Base-by-base conservation (phyloP, 306 rosid genomes). In the Casuarina cunninghamiana region DNA sequence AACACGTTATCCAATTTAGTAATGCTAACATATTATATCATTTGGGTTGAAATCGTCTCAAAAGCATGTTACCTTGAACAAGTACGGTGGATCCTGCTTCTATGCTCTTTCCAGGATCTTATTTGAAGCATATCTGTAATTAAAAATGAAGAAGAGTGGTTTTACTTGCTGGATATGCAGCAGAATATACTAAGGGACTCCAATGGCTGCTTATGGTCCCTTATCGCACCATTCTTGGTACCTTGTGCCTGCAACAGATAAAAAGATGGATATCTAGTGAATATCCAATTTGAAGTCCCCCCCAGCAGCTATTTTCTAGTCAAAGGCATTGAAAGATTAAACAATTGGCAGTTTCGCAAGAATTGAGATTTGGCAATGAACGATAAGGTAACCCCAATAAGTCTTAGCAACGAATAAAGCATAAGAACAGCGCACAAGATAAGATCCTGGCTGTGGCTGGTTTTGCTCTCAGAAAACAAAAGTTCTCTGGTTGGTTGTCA, bases 391-490 rank as follows among this genome's bases (percentile, higher is more conserved):
- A 55, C 66, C 61, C 74, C 32, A 26, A 77, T 5, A 37, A 48
- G 48, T 35, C 13, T 21, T 49, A 46, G 50, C 61, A 71, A 37
- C 41, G 26, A 13, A 44, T 9, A 48, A 46, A 32, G 13, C 43
- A 54, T 74, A 19, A 11, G 5, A 16, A 63, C 15, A 45, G 44
- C 35, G 43, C 15, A n/a, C 43, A 63, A 43, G 68, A 5, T 1
- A 35, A 12, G 75, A 50, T 6, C 13, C 43, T 17, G 4, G 39
- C 43, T 80, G 43, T 17, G 4, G 39, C 43, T 80, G 43, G 58
- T 57, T 58, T 72, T 53, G 63, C 78, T 62, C 62, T 51, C 46
- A 10, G 6, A n/a, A 71, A 35, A 71, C 70, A 43, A 42, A 75
- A 17, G 35, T 10, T 51, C 46, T 38, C 21, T 19, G 7, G 57